Evolutionary conservation across 371 early-diverging fungal genomes (phyloP).

Genomic region (Globomyces sp.): DNA sequence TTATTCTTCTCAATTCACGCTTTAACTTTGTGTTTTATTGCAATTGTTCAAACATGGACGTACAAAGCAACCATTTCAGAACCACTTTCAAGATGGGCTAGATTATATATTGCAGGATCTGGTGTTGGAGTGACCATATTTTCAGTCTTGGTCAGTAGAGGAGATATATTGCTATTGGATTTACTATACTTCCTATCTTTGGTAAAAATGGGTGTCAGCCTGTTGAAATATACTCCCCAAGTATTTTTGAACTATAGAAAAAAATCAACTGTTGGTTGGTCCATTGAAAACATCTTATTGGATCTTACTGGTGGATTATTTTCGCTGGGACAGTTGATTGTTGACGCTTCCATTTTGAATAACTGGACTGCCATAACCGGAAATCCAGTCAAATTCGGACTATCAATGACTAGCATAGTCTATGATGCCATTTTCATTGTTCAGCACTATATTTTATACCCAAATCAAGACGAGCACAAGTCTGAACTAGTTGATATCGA

Average conservation of each 20-base stretch:
- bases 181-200: constrained; percentile 73
- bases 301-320: constrained; percentile 88
- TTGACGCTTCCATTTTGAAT: constrained; percentile 68
- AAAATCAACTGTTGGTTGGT: constrained; percentile 90
- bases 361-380: constrained; percentile 59
- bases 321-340: constrained; percentile 72
- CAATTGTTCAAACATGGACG: constrained; percentile 67
- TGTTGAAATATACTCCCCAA: constrained; percentile 91
- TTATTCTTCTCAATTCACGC: constrained; percentile 88
- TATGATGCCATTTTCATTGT: constrained; percentile 79
- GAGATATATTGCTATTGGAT: constrained; percentile 55
- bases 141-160: constrained; percentile 30
- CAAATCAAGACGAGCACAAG: not conserved
- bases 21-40: constrained; percentile 55
- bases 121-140: constrained; percentile 40
- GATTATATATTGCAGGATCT: constrained; percentile 34
- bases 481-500: too few relatives aligned
- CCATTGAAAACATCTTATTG: constrained; percentile 83
- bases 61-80: constrained; percentile 43
- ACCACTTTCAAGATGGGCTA: constrained; percentile 9
- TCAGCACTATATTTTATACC: constrained; percentile 67
- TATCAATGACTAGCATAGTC: constrained; percentile 74
- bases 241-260: constrained; percentile 69
- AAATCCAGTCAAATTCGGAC: constrained; percentile 66
- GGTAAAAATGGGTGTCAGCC: constrained; percentile 72